Evolutionary conservation across 2,329 filamentous ascomycete species (phyloP), one percentile per base, ranked within the genome.

Genomic region (Talaromyces amestolkiae): DNA sequence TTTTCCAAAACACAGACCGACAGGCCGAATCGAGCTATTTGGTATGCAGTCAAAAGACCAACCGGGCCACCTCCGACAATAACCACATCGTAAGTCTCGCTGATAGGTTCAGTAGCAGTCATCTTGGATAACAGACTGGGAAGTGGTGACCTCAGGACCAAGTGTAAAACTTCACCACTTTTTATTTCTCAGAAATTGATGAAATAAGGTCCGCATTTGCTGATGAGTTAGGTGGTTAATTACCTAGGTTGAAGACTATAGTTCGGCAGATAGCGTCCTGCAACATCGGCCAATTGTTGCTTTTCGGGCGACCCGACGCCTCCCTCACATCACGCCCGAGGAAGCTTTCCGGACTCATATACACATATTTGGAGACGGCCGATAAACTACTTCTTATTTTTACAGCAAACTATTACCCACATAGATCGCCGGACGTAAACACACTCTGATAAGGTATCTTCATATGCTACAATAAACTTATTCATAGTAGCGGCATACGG

Each of bases 21-120:
- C 66, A 85, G 79, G n/a, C 79, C 78, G 68, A 79, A 82, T 63
- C 76, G 75, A 5, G 80, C 74, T 67, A 84, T 76, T 74, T 82
- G 78, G 22, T 80, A 76, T 11, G 79, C 80, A 3, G 80, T 72
- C 22, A 76, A 70, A 3, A 79, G 71, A 35, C 81, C 80, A 1
- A 79, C 78, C 10, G 81, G 81, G 1, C 81, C 81, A 4, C 75
- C 79, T 7, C 81, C 81, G 3, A 81, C 75, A 37, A 83, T 78
- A 6, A 83, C 70, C 22, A 83, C 77, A 35, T 69, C 69, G 24
- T 19, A 64, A 33, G 49, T 53, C 27, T 33, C 49, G 17, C 24
- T 53, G n/a, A 10, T 33, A n/a, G 49, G 27, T 33, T 53, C 49
- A 11, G 49, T 33, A 9, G 49, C 17, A n/a, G 49, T 53, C 49